Conservation (phyloP, 1,139 yeast species). For the Magnusiomyces suaveolens region DNA sequence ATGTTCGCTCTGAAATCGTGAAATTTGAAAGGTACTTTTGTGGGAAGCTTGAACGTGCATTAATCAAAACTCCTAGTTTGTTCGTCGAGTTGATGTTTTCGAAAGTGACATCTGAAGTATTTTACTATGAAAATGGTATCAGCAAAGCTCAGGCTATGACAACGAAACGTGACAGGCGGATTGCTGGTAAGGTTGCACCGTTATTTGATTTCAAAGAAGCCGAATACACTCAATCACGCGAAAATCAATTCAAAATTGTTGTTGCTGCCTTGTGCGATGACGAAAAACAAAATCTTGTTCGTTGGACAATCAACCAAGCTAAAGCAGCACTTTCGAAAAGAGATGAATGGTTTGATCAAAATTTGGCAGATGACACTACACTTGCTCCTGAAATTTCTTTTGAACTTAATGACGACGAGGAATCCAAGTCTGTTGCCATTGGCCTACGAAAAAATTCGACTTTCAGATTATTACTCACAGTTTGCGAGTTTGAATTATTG, state of each 20-base stretch:
- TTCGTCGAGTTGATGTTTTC: constrained; percentile 4
- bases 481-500: constrained; percentile 22
- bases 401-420: not conserved
- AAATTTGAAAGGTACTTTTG: constrained; percentile 60
- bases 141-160: constrained; percentile 14
- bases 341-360: constrained; percentile 15
- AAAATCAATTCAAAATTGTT: constrained; percentile 33
- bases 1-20: constrained; percentile 32
- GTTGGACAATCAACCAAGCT: constrained; percentile 39
- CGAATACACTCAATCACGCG: constrained; percentile 20
- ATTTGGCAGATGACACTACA: not conserved
- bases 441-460: constrained; percentile 25
- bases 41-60: constrained; percentile 44
- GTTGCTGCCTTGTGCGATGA: constrained; percentile 43
- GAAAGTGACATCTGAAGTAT: constrained; percentile 1
- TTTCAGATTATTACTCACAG: constrained; percentile 25
- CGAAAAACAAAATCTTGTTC: constrained; percentile 36
- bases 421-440: constrained; percentile 10
- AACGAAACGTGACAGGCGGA: constrained; percentile 19
- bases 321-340: constrained; percentile 25
- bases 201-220: constrained; percentile 9
- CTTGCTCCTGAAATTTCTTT: not conserved
- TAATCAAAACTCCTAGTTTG: not conserved
- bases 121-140: not conserved
- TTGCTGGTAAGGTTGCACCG: constrained; percentile 4